Evolutionary conservation across 805 yeast genomes (phyloP).

Genomic region (Metschnikowia santaceciliae): DNA sequence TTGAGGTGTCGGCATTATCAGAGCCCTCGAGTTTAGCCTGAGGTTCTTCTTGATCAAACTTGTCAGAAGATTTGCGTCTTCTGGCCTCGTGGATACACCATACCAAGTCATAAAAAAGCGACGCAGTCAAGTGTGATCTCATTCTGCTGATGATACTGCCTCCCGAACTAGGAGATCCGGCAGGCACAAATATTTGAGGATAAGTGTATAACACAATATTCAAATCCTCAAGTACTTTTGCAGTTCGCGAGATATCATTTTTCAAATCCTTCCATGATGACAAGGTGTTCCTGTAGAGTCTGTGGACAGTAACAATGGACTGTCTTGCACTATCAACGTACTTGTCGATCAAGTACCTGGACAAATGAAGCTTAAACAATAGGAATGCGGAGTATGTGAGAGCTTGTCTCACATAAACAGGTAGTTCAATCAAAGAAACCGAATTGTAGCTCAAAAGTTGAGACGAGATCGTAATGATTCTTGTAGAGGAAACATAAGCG

Average conservation of each 20-base stretch:
- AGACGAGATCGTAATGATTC: slow-evolving; percentile 74
- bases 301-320: slow-evolving; percentile 87
- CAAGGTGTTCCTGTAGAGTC: slow-evolving; percentile 79
- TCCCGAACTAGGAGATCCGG: slow-evolving; percentile 16
- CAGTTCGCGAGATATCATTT: slow-evolving; percentile 87
- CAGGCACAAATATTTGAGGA: slow-evolving; percentile 67
- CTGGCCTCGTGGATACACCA: slow-evolving; percentile 96
- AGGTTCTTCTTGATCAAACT: slow-evolving; percentile 16
- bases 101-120: slow-evolving; percentile 84
- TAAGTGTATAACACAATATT: slow-evolving; percentile 83
- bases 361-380: slow-evolving; percentile 74
- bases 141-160: slow-evolving; percentile 69
- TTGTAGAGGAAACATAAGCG: slow-evolving; percentile 77
- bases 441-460: slow-evolving; percentile 54
- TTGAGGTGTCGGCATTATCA: slow-evolving; percentile 14
- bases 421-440: slow-evolving; percentile 73
- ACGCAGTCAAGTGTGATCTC: slow-evolving; percentile 90
- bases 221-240: slow-evolving; percentile 83
- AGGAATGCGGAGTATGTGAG: slow-evolving; percentile 75
- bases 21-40: slow-evolving; percentile 7
- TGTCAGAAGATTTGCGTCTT: slow-evolving; percentile 49
- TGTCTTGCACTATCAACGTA: slow-evolving; percentile 87
- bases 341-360: slow-evolving; percentile 67
- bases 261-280: slow-evolving; percentile 90
- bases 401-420: slow-evolving; percentile 83